Evolutionary conservation across 257 asterid species (phyloP).

Genomic region (Ilex aquifolium): DNA sequence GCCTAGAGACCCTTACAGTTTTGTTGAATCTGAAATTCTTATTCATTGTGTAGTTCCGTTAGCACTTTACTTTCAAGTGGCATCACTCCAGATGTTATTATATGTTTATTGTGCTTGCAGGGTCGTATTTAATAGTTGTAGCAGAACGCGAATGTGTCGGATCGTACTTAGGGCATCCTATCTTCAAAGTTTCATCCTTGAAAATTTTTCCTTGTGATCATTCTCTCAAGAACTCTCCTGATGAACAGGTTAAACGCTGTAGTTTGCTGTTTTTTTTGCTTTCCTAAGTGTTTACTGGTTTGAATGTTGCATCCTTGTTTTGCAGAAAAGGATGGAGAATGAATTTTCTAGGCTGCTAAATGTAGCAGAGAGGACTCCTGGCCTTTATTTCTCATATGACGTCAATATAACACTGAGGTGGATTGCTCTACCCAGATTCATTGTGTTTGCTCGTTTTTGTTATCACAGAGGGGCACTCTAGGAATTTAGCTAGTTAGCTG

Average conservation of each 20-base stretch:
- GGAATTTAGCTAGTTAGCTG: no score
- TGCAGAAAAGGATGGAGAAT: constrained; percentile 77
- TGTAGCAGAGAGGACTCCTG: constrained; percentile 64
- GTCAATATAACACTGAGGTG: constrained; percentile 90
- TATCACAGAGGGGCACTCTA: background rate
- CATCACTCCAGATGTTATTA: constrained; percentile 9
- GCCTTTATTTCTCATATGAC: constrained; percentile 85
- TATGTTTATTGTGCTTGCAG: constrained; percentile 34
- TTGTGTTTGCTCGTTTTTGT: background rate
- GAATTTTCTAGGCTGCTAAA: constrained; percentile 60
- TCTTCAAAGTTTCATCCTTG: constrained; percentile 72
- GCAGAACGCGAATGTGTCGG: constrained; percentile 85
- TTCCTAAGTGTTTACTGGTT: constrained; percentile 10
- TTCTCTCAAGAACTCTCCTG: constrained; percentile 60
- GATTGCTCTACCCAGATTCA: constrained; percentile 3
- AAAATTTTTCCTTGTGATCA: constrained; percentile 76
- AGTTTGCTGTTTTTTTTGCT: constrained; percentile 6
- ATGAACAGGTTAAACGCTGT: constrained; percentile 51
- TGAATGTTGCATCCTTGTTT: constrained; percentile 23
- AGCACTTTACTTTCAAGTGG: constrained; percentile 3
- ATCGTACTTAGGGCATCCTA: constrained; percentile 60
- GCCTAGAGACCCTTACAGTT: background rate
- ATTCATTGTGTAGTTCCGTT: background rate
- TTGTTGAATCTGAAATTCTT: background rate
- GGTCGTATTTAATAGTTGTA: constrained; percentile 69